Conservation (phyloP, 345 rosid genomes). For the Aquilaria yunnanensis region DNA sequence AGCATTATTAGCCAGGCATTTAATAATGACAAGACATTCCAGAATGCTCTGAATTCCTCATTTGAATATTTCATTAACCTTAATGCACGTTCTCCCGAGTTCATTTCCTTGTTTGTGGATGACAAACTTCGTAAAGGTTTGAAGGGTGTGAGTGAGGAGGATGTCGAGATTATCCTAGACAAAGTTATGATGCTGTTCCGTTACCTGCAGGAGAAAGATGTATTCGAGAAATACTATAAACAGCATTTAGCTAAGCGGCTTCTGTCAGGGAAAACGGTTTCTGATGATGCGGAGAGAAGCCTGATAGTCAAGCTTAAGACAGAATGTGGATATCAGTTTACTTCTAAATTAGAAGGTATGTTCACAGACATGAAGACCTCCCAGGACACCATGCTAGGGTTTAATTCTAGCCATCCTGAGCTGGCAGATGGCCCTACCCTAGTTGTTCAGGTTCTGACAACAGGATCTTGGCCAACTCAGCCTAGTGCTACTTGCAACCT, state of each 20-base stretch:
- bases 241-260: slow-evolving; percentile 98
- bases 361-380: slow-evolving; percentile 99
- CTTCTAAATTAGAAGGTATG: slow-evolving; percentile 97
- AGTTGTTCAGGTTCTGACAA: slow-evolving; percentile 89
- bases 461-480: slow-evolving; percentile 98
- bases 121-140: slow-evolving; percentile 93
- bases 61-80: slow-evolving; percentile 90
- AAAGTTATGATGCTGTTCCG: slow-evolving; percentile 99
- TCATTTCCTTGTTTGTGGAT: slow-evolving; percentile 88
- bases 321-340: slow-evolving; percentile 97
- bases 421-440: slow-evolving; percentile 82
- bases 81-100: slow-evolving; percentile 94
- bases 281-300: slow-evolving; percentile 97
- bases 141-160: slow-evolving; percentile 86
- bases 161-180: slow-evolving; percentile 87
- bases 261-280: slow-evolving; percentile 82
- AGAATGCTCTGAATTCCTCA: slow-evolving; percentile 88
- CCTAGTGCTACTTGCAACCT: slow-evolving; percentile 77
- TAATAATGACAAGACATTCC: slow-evolving; percentile 86
- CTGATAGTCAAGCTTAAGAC: slow-evolving; percentile 94
- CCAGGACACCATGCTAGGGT: slow-evolving; percentile 88
- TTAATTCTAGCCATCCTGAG: slow-evolving; percentile 66
- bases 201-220: slow-evolving; percentile 97
- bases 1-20: slow-evolving; percentile 63
- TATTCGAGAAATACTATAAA: slow-evolving; percentile 94